Conservation (phyloP, 495 filamentous ascomycete genomes). For the Evernia prunastri region DNA sequence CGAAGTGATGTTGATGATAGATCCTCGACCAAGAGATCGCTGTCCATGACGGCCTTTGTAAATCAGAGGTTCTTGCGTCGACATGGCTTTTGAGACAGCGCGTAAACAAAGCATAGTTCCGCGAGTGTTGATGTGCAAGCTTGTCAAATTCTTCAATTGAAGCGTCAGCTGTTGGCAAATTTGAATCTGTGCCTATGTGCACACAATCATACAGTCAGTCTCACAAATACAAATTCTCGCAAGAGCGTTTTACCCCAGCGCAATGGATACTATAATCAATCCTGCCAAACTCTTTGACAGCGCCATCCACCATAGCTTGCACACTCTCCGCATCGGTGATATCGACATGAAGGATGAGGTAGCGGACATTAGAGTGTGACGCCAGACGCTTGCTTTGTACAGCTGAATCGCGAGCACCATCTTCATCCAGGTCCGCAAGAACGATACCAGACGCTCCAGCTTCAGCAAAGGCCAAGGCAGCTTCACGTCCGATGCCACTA, state of each 20-base stretch:
- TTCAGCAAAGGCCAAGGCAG: conserved; percentile 31
- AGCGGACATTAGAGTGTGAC: conserved; percentile 28
- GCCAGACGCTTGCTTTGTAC: conserved; percentile 28
- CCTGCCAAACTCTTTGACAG: conserved; percentile 30
- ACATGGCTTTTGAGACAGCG: conserved; percentile 12
- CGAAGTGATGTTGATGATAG: conserved; percentile 11
- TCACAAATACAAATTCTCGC: neutral
- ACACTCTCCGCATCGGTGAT: conserved; percentile 31
- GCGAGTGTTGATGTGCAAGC: conserved; percentile 10
- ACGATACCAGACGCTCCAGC: conserved; percentile 33
- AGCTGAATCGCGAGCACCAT: conserved; percentile 25
- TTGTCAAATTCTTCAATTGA: conserved; percentile 9
- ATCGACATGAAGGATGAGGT: conserved; percentile 30
- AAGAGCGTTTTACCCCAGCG: conserved; percentile 30
- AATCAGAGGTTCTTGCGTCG: conserved; percentile 1
- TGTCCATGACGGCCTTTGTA: neutral
- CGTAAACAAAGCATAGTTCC: conserved; percentile 12
- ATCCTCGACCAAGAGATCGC: conserved; percentile 11
- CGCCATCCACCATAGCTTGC: conserved; percentile 27
- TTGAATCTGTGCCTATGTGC: conserved; percentile 2
- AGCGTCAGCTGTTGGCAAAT: neutral
- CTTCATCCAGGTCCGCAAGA: conserved; percentile 35
- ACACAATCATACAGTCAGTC: neutral
- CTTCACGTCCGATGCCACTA: conserved; percentile 35
- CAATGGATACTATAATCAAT: conserved; percentile 37